Evolutionary conservation across 768 basidiomycete species (phyloP), one percentile per base, ranked within the genome.

Genomic region (Russula ochroleuca): DNA sequence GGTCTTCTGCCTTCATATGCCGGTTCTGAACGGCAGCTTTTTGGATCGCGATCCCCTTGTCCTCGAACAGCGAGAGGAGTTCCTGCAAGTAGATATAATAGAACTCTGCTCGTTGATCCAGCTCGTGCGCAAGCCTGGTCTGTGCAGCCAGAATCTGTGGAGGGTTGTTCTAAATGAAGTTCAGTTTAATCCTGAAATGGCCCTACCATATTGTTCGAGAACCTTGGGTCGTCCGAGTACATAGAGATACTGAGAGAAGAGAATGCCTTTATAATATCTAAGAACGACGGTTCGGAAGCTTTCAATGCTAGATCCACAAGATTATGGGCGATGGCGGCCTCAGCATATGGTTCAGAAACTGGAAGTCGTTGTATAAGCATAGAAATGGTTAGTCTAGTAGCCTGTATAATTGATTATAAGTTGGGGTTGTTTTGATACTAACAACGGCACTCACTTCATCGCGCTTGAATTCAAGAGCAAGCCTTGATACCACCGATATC

Each of bases 41-140:
- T 73, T 97, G 94, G 35, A 96, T 92, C 7, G 87, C 88, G 14
- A 94, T 84, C 23, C 93, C 93, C 74, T 95, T 95, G 70, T 97
- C 94, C 6, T 86, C 84, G 72, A 96, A 97, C 17, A 97, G 78
- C 0, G 85, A 83, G 45, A 98, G 79, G 10, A 96, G 78, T 71
- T 98, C 94, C n/a, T 84, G 77, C 11, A 98, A 77, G 72, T 95
- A 97, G 6, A 81, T 77, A 59, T 86, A 84, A 68, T 89, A 91
- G 15, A 92, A 80, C 68, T 94, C 92, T 4, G 90, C 84, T 41
- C 90, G 81, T 45, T 81, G 80, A 68, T 81, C 75, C 31, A 96
- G 72, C 68, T 93, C 91, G 71, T 87, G 86, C 2, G 94, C 92
- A 35, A 98, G 81, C 55, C 90, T 82, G 3, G 94, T 96, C 74